Evolutionary conservation across 805 yeast genomes (phyloP).

Genomic region (Ogataea methanolica): DNA sequence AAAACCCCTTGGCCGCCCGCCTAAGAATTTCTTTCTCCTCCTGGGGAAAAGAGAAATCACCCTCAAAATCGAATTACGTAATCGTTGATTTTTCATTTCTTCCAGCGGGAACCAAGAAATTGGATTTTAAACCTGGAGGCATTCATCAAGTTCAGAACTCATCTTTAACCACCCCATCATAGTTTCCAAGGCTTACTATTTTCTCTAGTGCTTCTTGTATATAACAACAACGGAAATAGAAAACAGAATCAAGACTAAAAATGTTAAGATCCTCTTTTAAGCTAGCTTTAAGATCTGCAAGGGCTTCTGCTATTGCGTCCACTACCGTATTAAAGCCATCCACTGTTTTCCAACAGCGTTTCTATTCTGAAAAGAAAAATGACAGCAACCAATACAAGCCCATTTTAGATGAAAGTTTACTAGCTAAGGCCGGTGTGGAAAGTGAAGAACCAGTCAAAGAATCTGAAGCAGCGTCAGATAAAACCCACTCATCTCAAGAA

Average conservation of each 20-base stretch:
- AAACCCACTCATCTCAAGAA: conserved; percentile 5
- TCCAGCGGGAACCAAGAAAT: too few species aligned
- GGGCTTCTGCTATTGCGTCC: too few species aligned
- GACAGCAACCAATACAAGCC: conserved; percentile 35
- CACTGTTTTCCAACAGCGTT: conserved; percentile 8
- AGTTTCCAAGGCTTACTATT: background rate
- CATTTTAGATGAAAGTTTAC: conserved; percentile 73
- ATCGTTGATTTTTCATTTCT: too few species aligned
- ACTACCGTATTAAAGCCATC: background rate
- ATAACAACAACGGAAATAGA: too few species aligned
- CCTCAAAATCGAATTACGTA: too few species aligned
- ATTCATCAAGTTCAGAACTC: too few species aligned
- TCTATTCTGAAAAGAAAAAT: conserved; percentile 20
- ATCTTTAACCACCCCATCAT: background rate
- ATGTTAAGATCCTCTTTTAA: conserved; percentile 7
- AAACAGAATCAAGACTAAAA: too few species aligned
- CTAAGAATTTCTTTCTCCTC: too few species aligned
- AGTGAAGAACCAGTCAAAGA: conserved; percentile 28
- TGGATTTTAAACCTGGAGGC: too few species aligned
- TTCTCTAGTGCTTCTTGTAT: too few species aligned
- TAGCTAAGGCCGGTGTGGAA: conserved; percentile 82
- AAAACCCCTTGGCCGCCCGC: too few species aligned
- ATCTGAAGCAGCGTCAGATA: conserved; percentile 4
- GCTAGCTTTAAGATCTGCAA: conserved; percentile 1
- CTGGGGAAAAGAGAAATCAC: too few species aligned